Conservation (phyloP, 2,329 filamentous ascomycete genomes). For the Diplodia corticola region DNA sequence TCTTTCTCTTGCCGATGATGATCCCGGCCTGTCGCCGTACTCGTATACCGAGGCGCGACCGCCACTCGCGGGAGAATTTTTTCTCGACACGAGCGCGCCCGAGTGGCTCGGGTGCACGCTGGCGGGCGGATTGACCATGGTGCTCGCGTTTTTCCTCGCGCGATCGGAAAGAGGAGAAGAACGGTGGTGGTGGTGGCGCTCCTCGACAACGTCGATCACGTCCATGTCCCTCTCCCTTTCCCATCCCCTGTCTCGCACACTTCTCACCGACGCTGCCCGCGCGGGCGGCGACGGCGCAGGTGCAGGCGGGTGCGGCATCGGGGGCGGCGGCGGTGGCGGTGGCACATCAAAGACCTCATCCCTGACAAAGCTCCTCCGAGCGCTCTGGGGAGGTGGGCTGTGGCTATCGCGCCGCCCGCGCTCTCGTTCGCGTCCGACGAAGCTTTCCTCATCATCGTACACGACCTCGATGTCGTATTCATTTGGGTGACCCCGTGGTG, state of each 20-base stretch:
- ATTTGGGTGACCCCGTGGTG: not conserved
- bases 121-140: not conserved
- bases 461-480: constrained; percentile 6
- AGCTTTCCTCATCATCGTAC: not conserved
- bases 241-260: not conserved
- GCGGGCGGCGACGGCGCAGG: not conserved
- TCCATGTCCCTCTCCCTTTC: not conserved
- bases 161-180: not conserved
- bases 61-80: not conserved
- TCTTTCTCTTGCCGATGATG: not conserved
- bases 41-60: not conserved
- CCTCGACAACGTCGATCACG: not conserved
- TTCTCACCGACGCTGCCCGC: not conserved
- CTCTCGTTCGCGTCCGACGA: not conserved
- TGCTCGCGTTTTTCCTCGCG: not conserved
- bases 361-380: not conserved
- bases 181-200: not conserved
- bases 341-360: not conserved
- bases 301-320: not conserved
- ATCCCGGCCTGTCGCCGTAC: not conserved
- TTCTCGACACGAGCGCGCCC: not conserved
- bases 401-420: not conserved
- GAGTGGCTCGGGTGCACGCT: not conserved
- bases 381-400: not conserved
- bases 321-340: not conserved